Evolutionary conservation across 2,329 filamentous ascomycete species (phyloP).

Genomic region (Penicillium sp.): DNA sequence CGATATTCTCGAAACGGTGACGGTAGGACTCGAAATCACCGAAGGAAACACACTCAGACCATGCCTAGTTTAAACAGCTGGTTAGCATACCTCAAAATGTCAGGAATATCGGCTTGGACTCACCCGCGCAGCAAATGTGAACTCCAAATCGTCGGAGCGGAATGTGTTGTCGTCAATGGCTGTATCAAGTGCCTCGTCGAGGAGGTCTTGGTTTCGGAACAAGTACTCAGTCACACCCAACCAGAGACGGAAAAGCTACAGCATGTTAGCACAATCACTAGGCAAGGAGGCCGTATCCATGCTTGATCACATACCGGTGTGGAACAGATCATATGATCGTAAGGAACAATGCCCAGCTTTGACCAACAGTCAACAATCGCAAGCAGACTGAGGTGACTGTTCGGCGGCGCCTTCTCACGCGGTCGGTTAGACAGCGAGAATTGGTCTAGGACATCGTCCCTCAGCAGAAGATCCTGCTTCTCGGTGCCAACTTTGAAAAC

Average conservation of each 20-base stretch:
- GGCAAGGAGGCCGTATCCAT: neutral
- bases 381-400: constrained; percentile 90
- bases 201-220: constrained; percentile 77
- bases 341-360: constrained; percentile 87
- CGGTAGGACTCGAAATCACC: constrained; percentile 92
- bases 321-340: constrained; percentile 99
- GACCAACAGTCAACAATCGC: constrained; percentile 99
- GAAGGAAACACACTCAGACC: constrained; percentile 89
- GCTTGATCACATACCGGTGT: constrained; percentile 66
- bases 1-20: constrained; percentile 86
- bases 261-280: constrained; percentile 2
- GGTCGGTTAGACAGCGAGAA: constrained; percentile 78
- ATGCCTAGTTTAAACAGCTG: constrained; percentile 57
- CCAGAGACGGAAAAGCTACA: constrained; percentile 84
- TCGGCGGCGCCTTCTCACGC: constrained; percentile 67
- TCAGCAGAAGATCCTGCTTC: constrained; percentile 68
- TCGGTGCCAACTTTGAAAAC: constrained; percentile 60
- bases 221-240: constrained; percentile 96
- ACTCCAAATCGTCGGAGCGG: constrained; percentile 93
- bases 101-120: constrained; percentile 22
- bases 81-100: neutral
- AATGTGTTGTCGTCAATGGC: constrained; percentile 89
- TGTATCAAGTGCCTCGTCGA: constrained; percentile 82
- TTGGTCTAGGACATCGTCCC: constrained; percentile 79
- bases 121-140: constrained; percentile 88